Conservation (phyloP, 345 rosid genomes). For the Melaleuca quinquenervia region DNA sequence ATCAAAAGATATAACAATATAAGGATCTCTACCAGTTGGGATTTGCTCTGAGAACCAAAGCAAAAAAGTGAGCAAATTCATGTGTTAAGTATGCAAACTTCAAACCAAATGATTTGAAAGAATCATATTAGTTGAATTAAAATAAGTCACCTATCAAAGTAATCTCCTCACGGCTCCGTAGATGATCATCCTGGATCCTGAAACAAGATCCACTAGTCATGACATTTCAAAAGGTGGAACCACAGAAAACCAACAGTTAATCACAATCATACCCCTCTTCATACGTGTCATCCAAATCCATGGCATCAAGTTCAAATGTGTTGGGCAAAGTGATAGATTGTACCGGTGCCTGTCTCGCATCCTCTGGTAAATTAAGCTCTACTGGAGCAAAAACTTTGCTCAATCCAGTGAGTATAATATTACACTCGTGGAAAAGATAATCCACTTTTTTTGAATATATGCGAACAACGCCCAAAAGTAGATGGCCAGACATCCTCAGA, state of each 20-base stretch:
- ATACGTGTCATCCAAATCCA: slow-evolving; percentile 27
- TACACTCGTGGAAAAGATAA: slow-evolving; percentile 66
- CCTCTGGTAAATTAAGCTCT: slow-evolving; percentile 59
- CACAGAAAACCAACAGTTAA: neutral
- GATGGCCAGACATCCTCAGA: slow-evolving; percentile 72
- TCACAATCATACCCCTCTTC: slow-evolving; percentile 20
- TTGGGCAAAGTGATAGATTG: slow-evolving; percentile 67
- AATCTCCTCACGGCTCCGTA: slow-evolving; percentile 48
- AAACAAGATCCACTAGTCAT: neutral
- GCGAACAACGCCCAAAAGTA: slow-evolving; percentile 80
- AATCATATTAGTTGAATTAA: neutral
- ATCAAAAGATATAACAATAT: slow-evolving; percentile 54
- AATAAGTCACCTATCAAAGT: slow-evolving; percentile 43
- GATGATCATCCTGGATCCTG: slow-evolving; percentile 49
- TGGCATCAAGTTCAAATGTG: slow-evolving; percentile 54
- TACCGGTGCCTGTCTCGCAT: slow-evolving; percentile 51
- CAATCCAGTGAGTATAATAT: slow-evolving; percentile 25
- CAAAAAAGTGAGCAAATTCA: neutral
- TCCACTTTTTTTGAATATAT: slow-evolving; percentile 88
- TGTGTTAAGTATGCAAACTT: neutral
- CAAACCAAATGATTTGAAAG: neutral
- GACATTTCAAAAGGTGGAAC: neutral
- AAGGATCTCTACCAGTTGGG: slow-evolving; percentile 48
- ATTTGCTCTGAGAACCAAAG: slow-evolving; percentile 42
- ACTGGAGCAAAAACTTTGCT: slow-evolving; percentile 40